Percentiles rank a stretch among this genome's conserved stretches.
phyloP scores from a whole-genome alignment of 768 basidiomycete species.

The Daedaleopsis nitida region DNA sequence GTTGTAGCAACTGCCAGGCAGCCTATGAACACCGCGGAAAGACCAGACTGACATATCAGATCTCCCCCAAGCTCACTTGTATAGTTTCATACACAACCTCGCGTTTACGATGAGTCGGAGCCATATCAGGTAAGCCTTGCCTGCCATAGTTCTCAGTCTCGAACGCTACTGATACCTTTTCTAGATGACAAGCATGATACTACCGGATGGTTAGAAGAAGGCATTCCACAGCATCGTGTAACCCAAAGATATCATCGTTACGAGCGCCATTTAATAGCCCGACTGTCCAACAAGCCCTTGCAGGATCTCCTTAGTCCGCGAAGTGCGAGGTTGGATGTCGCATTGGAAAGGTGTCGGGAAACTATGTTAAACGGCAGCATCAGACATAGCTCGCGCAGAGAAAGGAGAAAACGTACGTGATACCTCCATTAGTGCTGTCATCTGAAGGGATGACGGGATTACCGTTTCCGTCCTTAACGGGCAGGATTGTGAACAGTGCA shows the following conservation, averaged over 20 bases:
- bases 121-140: background rate
- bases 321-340: background rate
- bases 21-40: too few species aligned
- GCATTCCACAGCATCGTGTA: too few species aligned
- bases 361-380: background rate
- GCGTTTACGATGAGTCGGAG: too few species aligned
- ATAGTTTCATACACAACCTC: too few species aligned
- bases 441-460: slow-evolving; percentile 2
- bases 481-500: slow-evolving; percentile 16
- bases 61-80: too few species aligned
- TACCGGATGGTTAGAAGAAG: too few species aligned
- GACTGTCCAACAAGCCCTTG: background rate
- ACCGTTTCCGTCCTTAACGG: slow-evolving; percentile 2
- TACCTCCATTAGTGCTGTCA: slow-evolving; percentile 3
- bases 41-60: too few species aligned
- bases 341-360: background rate
- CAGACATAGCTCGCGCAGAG: background rate
- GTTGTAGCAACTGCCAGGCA: too few species aligned
- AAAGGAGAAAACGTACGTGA: background rate
- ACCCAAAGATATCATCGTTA: background rate
- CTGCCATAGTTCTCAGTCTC: background rate
- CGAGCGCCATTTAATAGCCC: background rate
- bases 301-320: background rate
- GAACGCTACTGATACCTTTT: too few species aligned
- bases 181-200: too few species aligned